Evolutionary conservation across 306 rosid genomes (phyloP).

Genomic region (Cicer cuneatum): DNA sequence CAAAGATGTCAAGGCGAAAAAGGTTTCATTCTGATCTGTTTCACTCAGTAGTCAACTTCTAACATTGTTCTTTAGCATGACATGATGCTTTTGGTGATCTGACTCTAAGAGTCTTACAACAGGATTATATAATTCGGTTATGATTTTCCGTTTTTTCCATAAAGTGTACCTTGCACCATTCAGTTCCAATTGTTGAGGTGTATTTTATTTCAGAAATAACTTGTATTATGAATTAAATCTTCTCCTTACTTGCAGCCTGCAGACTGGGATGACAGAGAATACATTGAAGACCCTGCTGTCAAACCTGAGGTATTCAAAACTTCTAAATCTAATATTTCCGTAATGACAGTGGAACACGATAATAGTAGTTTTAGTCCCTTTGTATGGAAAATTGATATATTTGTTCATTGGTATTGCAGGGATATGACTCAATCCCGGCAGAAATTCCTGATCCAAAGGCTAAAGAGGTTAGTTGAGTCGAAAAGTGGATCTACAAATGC

Average conservation of each 20-base stretch:
- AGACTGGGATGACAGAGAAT: conserved; percentile 66
- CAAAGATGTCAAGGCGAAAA: conserved; percentile 63
- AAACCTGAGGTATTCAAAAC: conserved; percentile 58
- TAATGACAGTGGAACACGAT: conserved; percentile 11
- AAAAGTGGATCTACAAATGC: conserved; percentile 7
- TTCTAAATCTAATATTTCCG: conserved; percentile 19
- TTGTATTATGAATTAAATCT: conserved; percentile 32
- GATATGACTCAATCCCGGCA: conserved; percentile 83
- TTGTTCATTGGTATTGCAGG: conserved; percentile 61
- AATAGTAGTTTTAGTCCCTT: conserved; percentile 38
- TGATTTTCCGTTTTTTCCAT: conserved; percentile 6
- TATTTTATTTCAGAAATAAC: neutral
- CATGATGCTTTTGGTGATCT: conserved; percentile 30
- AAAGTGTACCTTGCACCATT: conserved; percentile 1
- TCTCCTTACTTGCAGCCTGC: conserved; percentile 53
- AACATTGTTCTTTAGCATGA: conserved; percentile 15
- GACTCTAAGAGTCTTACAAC: conserved; percentile 23
- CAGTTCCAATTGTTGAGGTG: neutral
- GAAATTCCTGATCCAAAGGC: conserved; percentile 92
- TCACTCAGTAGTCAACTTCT: conserved; percentile 16
- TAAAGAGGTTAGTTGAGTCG: conserved; percentile 66
- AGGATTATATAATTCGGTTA: conserved; percentile 3
- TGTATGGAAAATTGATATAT: conserved; percentile 34
- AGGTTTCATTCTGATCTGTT: conserved; percentile 47
- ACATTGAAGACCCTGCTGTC: conserved; percentile 54